A percentile compares a stretch with the other conserved stretches of the same genome.
Evolutionary conservation across 352 stramenopile species (phyloP).

Genomic region (Sclerospora graminicola): DNA sequence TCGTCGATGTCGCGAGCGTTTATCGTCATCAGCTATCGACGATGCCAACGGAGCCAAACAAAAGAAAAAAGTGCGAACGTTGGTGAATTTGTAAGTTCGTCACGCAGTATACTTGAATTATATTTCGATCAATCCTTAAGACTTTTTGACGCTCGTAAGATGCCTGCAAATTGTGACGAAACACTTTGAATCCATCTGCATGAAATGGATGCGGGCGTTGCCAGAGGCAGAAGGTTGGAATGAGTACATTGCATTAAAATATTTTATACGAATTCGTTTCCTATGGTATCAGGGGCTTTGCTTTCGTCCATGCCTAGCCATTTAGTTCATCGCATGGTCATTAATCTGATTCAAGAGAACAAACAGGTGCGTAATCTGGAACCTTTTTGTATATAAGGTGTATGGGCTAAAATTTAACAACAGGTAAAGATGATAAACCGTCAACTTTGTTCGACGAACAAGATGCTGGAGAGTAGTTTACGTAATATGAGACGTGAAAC

Average conservation of each 20-base stretch:
- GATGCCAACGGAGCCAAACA: slow-evolving; percentile 15
- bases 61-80: slow-evolving; percentile 24
- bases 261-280: too few species aligned
- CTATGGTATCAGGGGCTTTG: slow-evolving; percentile 25
- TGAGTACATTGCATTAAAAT: too few species aligned
- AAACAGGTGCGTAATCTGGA: slow-evolving; percentile 26
- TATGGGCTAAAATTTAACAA: neutral
- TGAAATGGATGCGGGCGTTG: slow-evolving; percentile 46
- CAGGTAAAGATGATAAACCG: slow-evolving; percentile 36
- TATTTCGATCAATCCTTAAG: neutral
- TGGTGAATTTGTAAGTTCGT: slow-evolving; percentile 47
- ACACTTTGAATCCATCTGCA: slow-evolving; percentile 59
- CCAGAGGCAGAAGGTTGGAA: slow-evolving; percentile 50
- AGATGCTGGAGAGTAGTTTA: slow-evolving; percentile 24
- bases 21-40: slow-evolving; percentile 13
- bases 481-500: slow-evolving; percentile 14
- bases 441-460: slow-evolving; percentile 19
- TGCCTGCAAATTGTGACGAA: slow-evolving; percentile 52
- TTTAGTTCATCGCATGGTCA: slow-evolving; percentile 59
- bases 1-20: slow-evolving; percentile 39
- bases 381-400: neutral
- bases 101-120: too few species aligned
- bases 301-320: slow-evolving; percentile 51
- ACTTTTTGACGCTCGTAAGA: slow-evolving; percentile 9
- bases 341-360: slow-evolving; percentile 44